phyloP scores from a whole-genome alignment of 345 rosid species.

The Eucalyptus paniculata region DNA sequence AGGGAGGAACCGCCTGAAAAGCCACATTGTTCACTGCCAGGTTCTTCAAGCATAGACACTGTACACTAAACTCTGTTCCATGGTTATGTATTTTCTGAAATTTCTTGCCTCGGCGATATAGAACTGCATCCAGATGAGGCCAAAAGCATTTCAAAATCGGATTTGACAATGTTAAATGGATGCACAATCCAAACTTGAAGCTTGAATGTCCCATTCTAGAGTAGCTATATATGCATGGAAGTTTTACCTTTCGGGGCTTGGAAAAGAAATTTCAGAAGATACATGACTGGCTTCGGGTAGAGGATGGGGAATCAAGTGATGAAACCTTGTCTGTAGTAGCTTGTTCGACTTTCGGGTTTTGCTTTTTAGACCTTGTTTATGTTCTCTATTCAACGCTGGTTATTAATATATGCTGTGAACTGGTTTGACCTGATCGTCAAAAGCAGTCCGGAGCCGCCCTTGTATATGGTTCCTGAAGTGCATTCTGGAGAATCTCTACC shows the following conservation, averaged over 20 bases:
- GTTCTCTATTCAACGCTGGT: background rate
- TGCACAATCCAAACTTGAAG: background rate
- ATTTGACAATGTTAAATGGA: background rate
- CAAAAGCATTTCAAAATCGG: background rate
- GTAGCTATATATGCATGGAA: background rate
- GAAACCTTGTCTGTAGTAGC: background rate
- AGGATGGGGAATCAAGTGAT: background rate
- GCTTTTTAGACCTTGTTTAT: background rate
- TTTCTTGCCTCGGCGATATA: background rate
- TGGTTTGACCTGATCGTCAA: background rate
- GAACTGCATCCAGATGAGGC: background rate
- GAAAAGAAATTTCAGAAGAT: background rate
- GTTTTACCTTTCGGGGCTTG: background rate
- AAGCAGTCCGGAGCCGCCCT: background rate
- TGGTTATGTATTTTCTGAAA: background rate
- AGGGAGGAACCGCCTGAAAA: constrained; percentile 54
- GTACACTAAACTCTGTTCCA: background rate
- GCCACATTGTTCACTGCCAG: constrained; percentile 73
- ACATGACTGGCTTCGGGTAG: background rate
- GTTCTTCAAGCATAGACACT: constrained; percentile 43
- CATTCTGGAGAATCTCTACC: background rate
- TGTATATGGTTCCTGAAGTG: background rate
- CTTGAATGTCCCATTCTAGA: background rate
- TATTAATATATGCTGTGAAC: background rate
- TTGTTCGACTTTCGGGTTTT: background rate